Conservation (phyloP, 345 rosid species). For the Pugionium cornutum region DNA sequence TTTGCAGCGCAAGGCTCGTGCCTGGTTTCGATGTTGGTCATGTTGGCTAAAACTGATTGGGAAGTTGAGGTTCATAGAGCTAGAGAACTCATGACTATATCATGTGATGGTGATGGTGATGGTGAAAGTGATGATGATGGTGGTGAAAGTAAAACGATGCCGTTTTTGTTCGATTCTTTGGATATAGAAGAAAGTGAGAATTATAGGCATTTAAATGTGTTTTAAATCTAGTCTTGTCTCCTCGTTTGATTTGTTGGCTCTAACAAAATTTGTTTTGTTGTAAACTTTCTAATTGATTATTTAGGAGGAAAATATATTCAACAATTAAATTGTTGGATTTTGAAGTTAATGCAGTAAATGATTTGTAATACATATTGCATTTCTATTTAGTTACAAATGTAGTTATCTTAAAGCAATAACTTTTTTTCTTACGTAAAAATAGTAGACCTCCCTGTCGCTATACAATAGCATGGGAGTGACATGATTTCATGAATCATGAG, state of each 20-base stretch:
- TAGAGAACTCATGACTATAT: slow-evolving; percentile 44
- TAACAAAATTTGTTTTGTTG: slow-evolving; percentile 31
- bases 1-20: slow-evolving; percentile 87
- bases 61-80: slow-evolving; percentile 61
- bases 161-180: slow-evolving; percentile 37
- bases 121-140: slow-evolving; percentile 16
- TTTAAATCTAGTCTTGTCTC: slow-evolving; percentile 10
- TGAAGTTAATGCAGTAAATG: slow-evolving; percentile 7
- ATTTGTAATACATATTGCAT: slow-evolving; percentile 14
- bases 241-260: slow-evolving; percentile 27
- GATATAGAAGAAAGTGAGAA: slow-evolving; percentile 39
- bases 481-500: slow-evolving; percentile 5
- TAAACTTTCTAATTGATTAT: slow-evolving; percentile 36
- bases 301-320: slow-evolving; percentile 23
- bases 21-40: slow-evolving; percentile 59
- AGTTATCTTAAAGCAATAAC: too few relatives aligned
- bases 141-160: slow-evolving; percentile 10
- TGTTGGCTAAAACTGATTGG: slow-evolving; percentile 68
- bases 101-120: slow-evolving; percentile 25
- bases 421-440: too few relatives aligned
- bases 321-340: slow-evolving; percentile 13
- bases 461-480: slow-evolving; percentile 7
- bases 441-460: neutral
- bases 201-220: slow-evolving; percentile 27
- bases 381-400: neutral